Evolutionary conservation across 1,284 basidiomycete genomes (phyloP), one percentile per base, ranked within the genome.

Genomic region (Sporisorium sorghi): DNA sequence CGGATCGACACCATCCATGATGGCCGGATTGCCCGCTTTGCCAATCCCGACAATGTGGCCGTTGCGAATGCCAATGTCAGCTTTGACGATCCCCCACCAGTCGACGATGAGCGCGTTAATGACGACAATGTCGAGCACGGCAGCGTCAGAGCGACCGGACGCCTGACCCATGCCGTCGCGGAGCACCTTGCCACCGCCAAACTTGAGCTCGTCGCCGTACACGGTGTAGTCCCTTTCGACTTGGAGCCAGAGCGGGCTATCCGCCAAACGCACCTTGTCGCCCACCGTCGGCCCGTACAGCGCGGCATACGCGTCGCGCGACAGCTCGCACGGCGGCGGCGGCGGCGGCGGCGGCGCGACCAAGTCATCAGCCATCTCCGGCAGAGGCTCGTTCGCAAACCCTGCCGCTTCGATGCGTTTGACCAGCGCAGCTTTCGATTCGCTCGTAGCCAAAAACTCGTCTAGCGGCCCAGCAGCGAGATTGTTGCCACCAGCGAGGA

Each of bases 31-130:
- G 2, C 97, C 97, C 5, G 94, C 93, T 85, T 99, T 99, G 33
- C 97, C 97, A 58, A 99, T 92, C 0, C 91, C 95, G 11, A 87
- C 88, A 73, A 99, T 98, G 55, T 87, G 80, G 0, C 96, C 96
- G 67, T 90, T 85, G 85, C 92, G 94, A 70, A 99, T 88, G 40
- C 97, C 97, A 55, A 99, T 93, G 83, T 99, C 97, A n/a, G 96
- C 96, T 88, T 98, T 98, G 89, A 92, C 93, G 68, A 99, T 96
- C 1, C 94, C 94, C 43, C 90, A 90, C 92, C 93, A 97, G 85
- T 99, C 95, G 43, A 99, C 86, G 67, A 99, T 91, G 50, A 99
- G 88, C 0, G 92, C 93, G 83, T 97, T 99, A 42, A 94, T 97
- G 79, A 99, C 93, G 54, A 98, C 91, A 9, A 95, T 87, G 82